These are phyloP conservation scores for Fusarium praegraminearum DNA, from an alignment of 2,329 filamentous ascomycete species.

Conservation along the genomic window DNA sequence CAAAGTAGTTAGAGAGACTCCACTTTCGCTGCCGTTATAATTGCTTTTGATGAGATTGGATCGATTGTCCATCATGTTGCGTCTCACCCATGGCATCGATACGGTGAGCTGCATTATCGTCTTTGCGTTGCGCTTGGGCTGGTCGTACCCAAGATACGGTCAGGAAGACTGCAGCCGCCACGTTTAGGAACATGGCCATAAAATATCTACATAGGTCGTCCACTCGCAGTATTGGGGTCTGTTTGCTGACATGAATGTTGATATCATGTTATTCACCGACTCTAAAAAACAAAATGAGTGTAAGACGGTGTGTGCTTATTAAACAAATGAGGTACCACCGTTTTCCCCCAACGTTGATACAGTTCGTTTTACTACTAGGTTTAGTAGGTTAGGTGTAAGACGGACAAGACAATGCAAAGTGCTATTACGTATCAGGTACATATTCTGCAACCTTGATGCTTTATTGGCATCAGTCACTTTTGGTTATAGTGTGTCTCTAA, in stretches of 20 bases:
- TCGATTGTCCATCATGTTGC: slow-evolving; percentile 35
- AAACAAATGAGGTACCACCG: slow-evolving; percentile 1
- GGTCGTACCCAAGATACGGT: slow-evolving; percentile 34
- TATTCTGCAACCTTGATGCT: slow-evolving; percentile 6
- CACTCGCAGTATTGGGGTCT: not conserved
- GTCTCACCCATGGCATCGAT: slow-evolving; percentile 19
- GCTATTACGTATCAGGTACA: slow-evolving; percentile 31
- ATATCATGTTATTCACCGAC: slow-evolving; percentile 26
- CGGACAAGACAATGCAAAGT: slow-evolving; percentile 4
- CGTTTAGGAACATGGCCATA: not conserved
- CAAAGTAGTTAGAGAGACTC: slow-evolving; percentile 7
- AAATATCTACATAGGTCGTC: not conserved
- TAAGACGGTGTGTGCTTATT: slow-evolving; percentile 21
- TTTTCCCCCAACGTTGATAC: slow-evolving; percentile 30
- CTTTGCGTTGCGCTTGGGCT: slow-evolving; percentile 12
- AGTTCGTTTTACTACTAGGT: slow-evolving; percentile 3
- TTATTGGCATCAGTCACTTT: slow-evolving; percentile 35
- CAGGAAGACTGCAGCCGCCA: slow-evolving; percentile 23
- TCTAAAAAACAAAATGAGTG: slow-evolving; percentile 22
- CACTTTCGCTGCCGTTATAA: slow-evolving; percentile 33
- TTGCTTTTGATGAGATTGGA: slow-evolving; percentile 41
- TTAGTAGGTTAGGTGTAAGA: slow-evolving; percentile 6
- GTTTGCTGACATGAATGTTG: not conserved
- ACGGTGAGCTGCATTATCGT: slow-evolving; percentile 33
- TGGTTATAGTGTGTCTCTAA: slow-evolving; percentile 7